These are phyloP conservation scores for Globisporangium perplexum DNA, from an alignment of 352 stramenopile genomes.

Conservation along the genomic window DNA sequence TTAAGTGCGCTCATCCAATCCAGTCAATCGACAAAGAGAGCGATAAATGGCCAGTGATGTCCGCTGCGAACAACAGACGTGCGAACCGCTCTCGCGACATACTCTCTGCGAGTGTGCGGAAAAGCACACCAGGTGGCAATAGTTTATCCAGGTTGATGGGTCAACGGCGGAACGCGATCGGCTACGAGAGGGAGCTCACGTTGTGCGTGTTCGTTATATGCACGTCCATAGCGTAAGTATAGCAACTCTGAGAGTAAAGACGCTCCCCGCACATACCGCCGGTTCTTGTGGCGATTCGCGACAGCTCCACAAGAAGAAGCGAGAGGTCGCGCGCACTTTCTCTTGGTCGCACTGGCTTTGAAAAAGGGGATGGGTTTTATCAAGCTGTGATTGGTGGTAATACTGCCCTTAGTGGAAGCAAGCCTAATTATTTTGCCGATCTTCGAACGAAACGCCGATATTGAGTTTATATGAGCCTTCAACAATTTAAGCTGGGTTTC, in stretches of 20 bases:
- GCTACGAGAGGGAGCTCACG: background rate
- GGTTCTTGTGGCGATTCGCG: background rate
- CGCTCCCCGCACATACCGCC: no score
- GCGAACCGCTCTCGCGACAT: background rate
- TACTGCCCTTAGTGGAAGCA: no score
- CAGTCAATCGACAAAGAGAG: background rate
- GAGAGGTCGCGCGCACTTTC: background rate
- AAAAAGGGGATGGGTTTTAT: no score
- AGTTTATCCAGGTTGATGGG: background rate
- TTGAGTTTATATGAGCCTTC: no score
- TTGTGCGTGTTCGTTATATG: background rate
- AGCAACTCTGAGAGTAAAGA: no score
- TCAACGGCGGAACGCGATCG: background rate
- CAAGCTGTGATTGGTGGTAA: no score
- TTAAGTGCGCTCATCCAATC: background rate
- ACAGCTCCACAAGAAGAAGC: background rate
- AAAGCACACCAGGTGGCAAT: background rate
- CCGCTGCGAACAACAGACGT: background rate
- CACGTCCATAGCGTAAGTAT: no score
- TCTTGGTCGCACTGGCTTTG: background rate
- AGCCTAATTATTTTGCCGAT: no score
- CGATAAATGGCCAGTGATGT: conserved; percentile 9
- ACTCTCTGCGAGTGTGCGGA: background rate
- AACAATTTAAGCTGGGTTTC: no score
- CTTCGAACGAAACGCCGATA: no score